Percentiles rank a stretch among this genome's conserved stretches.
These are phyloP conservation scores for Sphaerobolus stellatus DNA, from an alignment of 1,284 basidiomycete genomes.

Conservation along the genomic window DNA sequence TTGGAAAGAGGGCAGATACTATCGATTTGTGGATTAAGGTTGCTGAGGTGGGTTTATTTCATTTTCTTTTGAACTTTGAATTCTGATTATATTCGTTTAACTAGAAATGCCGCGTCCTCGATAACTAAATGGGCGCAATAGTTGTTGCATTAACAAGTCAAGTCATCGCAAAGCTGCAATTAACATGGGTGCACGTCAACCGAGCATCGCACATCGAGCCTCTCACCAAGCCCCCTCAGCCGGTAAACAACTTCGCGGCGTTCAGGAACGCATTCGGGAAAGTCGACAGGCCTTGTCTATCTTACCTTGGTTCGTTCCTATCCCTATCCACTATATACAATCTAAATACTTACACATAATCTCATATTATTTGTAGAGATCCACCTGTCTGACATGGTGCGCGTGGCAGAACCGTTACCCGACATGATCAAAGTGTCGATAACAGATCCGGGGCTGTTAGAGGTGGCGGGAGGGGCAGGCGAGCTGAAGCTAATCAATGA, in stretches of 20 bases:
- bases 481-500: conserved; percentile 40
- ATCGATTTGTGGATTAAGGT: conserved; percentile 75
- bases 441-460: too few species aligned
- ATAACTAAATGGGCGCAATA: conserved; percentile 68
- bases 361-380: conserved; percentile 5
- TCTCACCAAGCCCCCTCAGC: conserved; percentile 55
- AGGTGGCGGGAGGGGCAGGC: neutral
- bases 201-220: conserved; percentile 50
- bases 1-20: conserved; percentile 56
- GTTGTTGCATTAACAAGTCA: conserved; percentile 60
- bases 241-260: conserved; percentile 54
- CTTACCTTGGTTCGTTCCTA: conserved; percentile 48
- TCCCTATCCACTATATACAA: conserved; percentile 14
- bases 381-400: conserved; percentile 14
- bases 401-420: conserved; percentile 2
- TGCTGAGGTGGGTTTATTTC: conserved; percentile 74
- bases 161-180: conserved; percentile 53
- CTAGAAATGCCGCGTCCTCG: conserved; percentile 63
- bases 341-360: neutral
- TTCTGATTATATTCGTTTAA: too few species aligned
- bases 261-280: conserved; percentile 52
- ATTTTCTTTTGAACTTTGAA: too few species aligned
- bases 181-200: conserved; percentile 67
- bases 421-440: neutral
- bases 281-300: conserved; percentile 62